Conservation (phyloP, 139 green algal species). For the Micractinium conductrix region DNA sequence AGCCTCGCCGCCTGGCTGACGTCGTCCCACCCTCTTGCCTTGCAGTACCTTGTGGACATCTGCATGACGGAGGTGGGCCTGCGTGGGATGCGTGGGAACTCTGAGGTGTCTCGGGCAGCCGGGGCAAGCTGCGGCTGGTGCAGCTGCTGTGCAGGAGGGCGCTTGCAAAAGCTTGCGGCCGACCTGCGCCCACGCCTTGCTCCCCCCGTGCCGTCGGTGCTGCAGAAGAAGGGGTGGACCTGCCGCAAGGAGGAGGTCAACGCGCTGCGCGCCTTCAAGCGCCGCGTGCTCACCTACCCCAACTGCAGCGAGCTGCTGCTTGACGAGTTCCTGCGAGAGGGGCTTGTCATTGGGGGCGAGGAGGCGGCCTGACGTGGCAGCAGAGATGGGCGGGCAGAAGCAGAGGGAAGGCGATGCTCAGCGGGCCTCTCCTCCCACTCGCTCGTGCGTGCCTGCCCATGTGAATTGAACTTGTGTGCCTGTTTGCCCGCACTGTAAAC, state of each 20-base stretch:
- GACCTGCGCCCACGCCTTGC: neutral
- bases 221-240: slow-evolving; percentile 23
- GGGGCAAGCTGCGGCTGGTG: too few relatives aligned
- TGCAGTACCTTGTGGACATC: slow-evolving; percentile 91
- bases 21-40: too few relatives aligned
- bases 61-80: slow-evolving; percentile 54
- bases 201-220: neutral
- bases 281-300: slow-evolving; percentile 52
- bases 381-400: too few relatives aligned
- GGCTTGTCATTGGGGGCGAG: neutral
- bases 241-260: slow-evolving; percentile 41
- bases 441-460: too few relatives aligned
- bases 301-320: slow-evolving; percentile 64
- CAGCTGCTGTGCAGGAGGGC: too few relatives aligned
- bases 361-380: neutral
- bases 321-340: slow-evolving; percentile 75
- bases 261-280: slow-evolving; percentile 63
- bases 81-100: neutral
- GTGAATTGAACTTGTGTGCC: too few relatives aligned
- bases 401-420: too few relatives aligned
- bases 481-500: too few relatives aligned
- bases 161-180: neutral
- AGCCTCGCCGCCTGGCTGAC: too few relatives aligned
- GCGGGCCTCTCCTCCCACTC: too few relatives aligned
- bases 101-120: too few relatives aligned